A percentile compares a stretch with the other conserved stretches of the same genome.
phyloP scores from a whole-genome alignment of 1,139 yeast genomes.

The Scheffersomyces parashehatae region DNA sequence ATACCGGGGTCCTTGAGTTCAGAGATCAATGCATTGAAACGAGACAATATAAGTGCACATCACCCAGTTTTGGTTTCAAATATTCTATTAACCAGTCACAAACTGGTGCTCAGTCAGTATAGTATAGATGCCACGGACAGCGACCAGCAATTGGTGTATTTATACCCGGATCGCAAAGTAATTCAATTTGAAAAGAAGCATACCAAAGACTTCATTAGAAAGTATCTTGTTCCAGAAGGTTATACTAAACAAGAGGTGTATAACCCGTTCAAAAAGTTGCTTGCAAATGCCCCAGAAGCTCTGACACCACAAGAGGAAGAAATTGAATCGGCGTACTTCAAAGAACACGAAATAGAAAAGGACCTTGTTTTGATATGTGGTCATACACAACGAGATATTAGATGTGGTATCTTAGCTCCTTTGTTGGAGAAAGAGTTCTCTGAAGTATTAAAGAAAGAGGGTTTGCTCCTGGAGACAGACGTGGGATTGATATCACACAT shows the following conservation, averaged over 20 bases:
- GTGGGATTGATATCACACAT: conserved; percentile 66
- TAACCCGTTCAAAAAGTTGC: conserved; percentile 33
- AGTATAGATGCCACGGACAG: neutral
- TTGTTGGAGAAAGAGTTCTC: conserved; percentile 51
- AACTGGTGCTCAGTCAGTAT: conserved; percentile 1
- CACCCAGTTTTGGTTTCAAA: conserved; percentile 58
- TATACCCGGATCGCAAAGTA: conserved; percentile 59
- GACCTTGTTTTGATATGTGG: conserved; percentile 61
- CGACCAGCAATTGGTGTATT: conserved; percentile 28
- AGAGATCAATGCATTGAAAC: conserved; percentile 29
- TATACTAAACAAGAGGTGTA: conserved; percentile 17
- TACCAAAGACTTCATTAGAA: conserved; percentile 42
- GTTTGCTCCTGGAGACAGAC: conserved; percentile 25
- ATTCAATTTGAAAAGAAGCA: conserved; percentile 34
- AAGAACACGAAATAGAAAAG: conserved; percentile 19
- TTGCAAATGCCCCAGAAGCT: too few species aligned
- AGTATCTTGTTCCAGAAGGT: conserved; percentile 37
- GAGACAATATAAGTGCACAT: conserved; percentile 34
- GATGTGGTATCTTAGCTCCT: conserved; percentile 72
- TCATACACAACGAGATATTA: conserved; percentile 57
- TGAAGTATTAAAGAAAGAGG: conserved; percentile 34
- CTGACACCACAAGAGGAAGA: neutral
- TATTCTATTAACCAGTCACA: conserved; percentile 15
- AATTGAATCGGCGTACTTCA: conserved; percentile 11
- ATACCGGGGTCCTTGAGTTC: conserved; percentile 44